Conservation (phyloP, 2,329 filamentous ascomycete genomes). For the Colletotrichum karsti region DNA sequence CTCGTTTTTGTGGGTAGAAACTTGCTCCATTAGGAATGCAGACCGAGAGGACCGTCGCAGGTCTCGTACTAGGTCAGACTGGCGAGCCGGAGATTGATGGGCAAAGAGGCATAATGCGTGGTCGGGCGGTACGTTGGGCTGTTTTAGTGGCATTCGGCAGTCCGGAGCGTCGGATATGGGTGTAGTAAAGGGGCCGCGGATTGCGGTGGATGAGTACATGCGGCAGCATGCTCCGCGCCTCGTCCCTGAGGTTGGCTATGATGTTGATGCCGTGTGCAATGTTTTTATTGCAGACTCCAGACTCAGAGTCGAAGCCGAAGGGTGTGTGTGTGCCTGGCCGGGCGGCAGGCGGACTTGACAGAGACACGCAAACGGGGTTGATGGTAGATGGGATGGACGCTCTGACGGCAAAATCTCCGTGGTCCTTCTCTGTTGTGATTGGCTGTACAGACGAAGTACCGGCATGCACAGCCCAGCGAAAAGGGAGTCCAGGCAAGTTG, state of each 20-base stretch:
- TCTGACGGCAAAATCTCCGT: slow-evolving; percentile 20
- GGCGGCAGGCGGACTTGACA: slow-evolving; percentile 7
- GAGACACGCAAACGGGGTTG: slow-evolving; percentile 6
- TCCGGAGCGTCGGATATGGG: too few relatives aligned
- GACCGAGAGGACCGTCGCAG: not conserved
- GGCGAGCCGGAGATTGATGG: slow-evolving; percentile 11
- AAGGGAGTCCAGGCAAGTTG: not conserved
- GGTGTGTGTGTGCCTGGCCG: not conserved
- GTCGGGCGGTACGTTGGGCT: not conserved
- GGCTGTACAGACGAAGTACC: slow-evolving; percentile 9
- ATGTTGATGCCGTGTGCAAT: not conserved
- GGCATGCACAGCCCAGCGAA: slow-evolving; percentile 5
- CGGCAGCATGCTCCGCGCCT: not conserved
- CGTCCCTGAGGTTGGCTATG: not conserved
- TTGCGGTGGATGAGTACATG: not conserved
- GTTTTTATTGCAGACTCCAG: not conserved
- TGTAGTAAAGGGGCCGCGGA: too few relatives aligned
- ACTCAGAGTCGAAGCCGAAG: not conserved
- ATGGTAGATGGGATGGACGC: not conserved
- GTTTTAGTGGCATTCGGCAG: not conserved
- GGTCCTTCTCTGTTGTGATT: not conserved
- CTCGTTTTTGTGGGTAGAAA: not conserved
- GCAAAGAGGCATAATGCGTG: slow-evolving; percentile 1
- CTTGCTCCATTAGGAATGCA: slow-evolving; percentile 8
- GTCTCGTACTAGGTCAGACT: not conserved